These are phyloP conservation scores for Cucurbita maxima DNA, from an alignment of 306 rosid genomes.

Conservation along the genomic window DNA sequence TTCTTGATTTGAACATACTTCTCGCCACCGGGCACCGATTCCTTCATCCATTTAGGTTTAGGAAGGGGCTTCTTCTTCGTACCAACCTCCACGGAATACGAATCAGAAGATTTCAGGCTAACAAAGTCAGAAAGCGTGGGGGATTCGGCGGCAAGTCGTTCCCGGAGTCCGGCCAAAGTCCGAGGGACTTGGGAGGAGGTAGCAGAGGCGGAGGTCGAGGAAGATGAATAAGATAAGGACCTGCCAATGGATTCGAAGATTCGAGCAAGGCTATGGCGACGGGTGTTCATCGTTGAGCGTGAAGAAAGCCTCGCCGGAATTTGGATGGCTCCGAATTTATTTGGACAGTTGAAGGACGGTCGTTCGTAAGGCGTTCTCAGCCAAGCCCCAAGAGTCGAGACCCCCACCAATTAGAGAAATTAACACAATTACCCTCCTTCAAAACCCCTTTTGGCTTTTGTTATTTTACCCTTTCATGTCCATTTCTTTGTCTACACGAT, in stretches of 20 bases:
- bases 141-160: constrained; percentile 55
- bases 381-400: neutral
- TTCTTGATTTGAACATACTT: constrained; percentile 95
- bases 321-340: neutral
- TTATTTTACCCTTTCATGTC: too few species aligned
- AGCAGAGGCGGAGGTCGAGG: constrained; percentile 11
- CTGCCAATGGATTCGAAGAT: constrained; percentile 22
- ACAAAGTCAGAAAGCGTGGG: constrained; percentile 44
- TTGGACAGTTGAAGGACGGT: neutral
- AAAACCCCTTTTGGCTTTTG: too few species aligned
- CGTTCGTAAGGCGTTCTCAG: neutral
- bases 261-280: constrained; percentile 26
- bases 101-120: constrained; percentile 24
- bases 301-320: neutral
- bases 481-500: too few species aligned
- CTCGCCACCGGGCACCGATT: constrained; percentile 82
- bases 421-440: too few species aligned
- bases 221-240: constrained; percentile 41
- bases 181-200: constrained; percentile 38
- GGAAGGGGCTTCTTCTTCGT: constrained; percentile 97
- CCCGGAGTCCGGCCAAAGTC: constrained; percentile 62
- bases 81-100: constrained; percentile 85
- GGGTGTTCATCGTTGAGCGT: constrained; percentile 25
- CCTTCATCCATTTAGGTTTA: constrained; percentile 99
- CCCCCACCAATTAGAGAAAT: too few species aligned